A percentile compares a stretch with the other conserved stretches of the same genome.
Evolutionary conservation across 768 basidiomycete genomes (phyloP).

Genomic region (Pleurotus giganteus): DNA sequence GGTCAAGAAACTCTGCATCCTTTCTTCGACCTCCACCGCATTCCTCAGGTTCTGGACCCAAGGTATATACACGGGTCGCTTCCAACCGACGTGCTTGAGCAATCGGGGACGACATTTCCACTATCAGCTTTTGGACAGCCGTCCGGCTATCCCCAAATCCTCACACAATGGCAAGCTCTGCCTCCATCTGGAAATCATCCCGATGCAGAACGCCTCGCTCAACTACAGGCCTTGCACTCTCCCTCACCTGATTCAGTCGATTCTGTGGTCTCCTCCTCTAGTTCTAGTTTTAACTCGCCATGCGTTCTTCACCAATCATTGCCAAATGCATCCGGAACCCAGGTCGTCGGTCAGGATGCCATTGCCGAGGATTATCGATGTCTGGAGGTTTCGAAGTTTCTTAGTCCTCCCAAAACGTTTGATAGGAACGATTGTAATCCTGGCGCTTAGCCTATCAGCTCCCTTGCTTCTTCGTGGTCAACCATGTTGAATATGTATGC

Average conservation of each 20-base stretch:
- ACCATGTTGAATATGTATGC: too few relatives aligned
- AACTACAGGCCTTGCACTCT: background rate
- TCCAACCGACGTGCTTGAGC: too few relatives aligned
- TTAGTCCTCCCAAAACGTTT: too few relatives aligned
- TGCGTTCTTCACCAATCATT: background rate
- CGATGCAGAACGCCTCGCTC: background rate
- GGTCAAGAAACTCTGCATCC: conserved; percentile 10
- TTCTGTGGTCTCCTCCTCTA: background rate
- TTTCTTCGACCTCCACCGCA: background rate
- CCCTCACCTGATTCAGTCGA: background rate
- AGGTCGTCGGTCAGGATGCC: too few relatives aligned
- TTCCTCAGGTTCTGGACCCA: background rate
- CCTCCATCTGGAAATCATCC: background rate
- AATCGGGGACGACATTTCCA: too few relatives aligned
- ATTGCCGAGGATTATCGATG: too few relatives aligned
- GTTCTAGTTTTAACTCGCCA: background rate
- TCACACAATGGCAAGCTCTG: background rate
- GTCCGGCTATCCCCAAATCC: background rate
- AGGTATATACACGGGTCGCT: too few relatives aligned
- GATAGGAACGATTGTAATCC: too few relatives aligned
- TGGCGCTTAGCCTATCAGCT: too few relatives aligned
- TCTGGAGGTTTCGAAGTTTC: too few relatives aligned
- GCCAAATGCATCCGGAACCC: background rate
- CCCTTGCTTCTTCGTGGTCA: too few relatives aligned
- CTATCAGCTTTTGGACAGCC: too few relatives aligned